Percentiles rank a stretch among this genome's conserved stretches.
Conservation (phyloP, 345 rosid genomes). For the Ceriops tagal region DNA sequence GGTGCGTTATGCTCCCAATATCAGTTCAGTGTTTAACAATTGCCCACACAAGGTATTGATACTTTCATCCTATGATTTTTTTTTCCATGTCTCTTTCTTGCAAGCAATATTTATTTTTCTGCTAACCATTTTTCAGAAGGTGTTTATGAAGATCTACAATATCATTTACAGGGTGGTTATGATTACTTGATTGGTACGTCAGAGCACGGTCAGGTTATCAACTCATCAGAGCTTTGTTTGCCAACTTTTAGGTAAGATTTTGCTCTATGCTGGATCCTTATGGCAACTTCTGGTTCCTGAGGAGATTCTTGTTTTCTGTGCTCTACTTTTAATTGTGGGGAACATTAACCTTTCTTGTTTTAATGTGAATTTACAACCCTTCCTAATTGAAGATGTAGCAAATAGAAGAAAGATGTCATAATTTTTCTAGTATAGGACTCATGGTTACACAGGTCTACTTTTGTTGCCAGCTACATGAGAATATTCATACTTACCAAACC, state of each 20-base stretch:
- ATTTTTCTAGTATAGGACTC: too few species aligned
- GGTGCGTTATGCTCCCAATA: constrained; percentile 78
- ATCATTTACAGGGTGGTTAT: constrained; percentile 71
- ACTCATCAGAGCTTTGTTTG: constrained; percentile 62
- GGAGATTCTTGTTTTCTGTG: neutral
- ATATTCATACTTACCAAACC: too few species aligned
- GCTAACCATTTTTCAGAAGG: constrained; percentile 2
- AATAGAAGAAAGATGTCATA: too few species aligned
- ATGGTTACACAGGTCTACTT: too few species aligned
- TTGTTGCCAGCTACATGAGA: too few species aligned
- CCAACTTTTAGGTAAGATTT: constrained; percentile 61
- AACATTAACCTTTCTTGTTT: too few species aligned
- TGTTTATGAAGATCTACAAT: constrained; percentile 17
- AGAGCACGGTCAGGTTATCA: constrained; percentile 78
- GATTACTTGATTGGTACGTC: constrained; percentile 88
- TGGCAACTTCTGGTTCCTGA: neutral
- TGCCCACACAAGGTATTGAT: constrained; percentile 58
- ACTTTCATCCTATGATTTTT: constrained; percentile 2
- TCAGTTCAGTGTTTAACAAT: constrained; percentile 59
- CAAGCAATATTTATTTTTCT: neutral
- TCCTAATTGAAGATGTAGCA: too few species aligned
- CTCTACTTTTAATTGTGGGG: neutral
- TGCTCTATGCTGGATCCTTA: constrained; percentile 5
- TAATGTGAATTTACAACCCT: too few species aligned
- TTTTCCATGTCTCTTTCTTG: neutral